Conservation (phyloP, 2,329 filamentous ascomycete genomes). For the Fulvia fulva region DNA sequence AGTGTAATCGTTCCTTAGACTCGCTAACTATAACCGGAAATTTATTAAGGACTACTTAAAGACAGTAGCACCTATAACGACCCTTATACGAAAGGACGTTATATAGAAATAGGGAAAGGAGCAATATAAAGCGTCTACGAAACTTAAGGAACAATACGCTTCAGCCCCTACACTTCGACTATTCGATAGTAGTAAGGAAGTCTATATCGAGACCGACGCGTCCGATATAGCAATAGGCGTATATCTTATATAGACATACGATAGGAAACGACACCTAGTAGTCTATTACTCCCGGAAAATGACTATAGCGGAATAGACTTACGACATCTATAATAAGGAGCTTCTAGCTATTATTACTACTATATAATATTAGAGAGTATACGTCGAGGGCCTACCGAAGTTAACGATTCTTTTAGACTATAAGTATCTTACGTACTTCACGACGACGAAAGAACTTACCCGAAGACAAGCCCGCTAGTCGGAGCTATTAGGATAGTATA, state of each 20-base stretch:
- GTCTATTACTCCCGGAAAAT: no score
- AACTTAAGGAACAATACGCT: neutral
- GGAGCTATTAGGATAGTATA: neutral
- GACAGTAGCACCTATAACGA: neutral
- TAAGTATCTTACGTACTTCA: neutral
- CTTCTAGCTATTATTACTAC: no score
- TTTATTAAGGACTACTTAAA: conserved; percentile 2
- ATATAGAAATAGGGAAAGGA: neutral
- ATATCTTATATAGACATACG: conserved; percentile 7
- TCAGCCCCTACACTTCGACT: neutral
- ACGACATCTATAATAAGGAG: no score
- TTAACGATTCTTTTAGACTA: neutral
- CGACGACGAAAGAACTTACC: neutral
- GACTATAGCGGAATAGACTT: no score
- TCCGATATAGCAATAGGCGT: no score
- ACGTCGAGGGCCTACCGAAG: no score
- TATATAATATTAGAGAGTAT: no score
- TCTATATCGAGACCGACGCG: no score
- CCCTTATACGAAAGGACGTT: neutral
- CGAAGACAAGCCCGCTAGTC: neutral
- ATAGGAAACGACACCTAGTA: conserved; percentile 10
- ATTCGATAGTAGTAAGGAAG: neutral
- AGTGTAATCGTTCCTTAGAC: conserved; percentile 20
- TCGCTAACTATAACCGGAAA: conserved; percentile 7
- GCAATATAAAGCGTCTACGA: neutral